Base-by-base conservation (phyloP, 306 rosid genomes). In the Vachellia collinsii region DNA sequence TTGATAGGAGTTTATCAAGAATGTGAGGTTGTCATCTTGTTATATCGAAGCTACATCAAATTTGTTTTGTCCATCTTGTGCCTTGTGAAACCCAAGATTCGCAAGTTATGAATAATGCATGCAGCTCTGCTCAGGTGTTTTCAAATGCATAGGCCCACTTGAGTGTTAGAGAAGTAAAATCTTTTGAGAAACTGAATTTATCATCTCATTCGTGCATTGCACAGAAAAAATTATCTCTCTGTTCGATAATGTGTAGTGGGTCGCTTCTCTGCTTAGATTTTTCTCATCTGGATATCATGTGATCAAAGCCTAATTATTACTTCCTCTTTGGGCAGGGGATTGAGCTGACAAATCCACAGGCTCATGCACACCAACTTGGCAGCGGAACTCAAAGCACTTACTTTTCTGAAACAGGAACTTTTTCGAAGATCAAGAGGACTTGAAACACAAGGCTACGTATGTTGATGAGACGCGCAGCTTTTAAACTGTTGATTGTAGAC, bases 351-450 rank as follows among this genome's bases (percentile, higher is more conserved):
- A 95, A 95, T 84, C 99, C 98, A 50, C 98, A 95, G 88, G 99
- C 97, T 74, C 97, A 90, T 86, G 91, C 90, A 23, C 94, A 94
- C 84, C 99, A 93, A 87, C 94, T 95, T 82, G 99, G 98, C 29
- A 83, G 91, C 74, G 99, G 99, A 85, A 92, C 94, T 65, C 99
- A 93, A 77, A 93, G 98, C 86, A 93, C 99, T 22, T 95, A 95
- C 82, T 93, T 95, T 77, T 95, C 98, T 12, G 99, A 95, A 90
- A 93, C 96, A 3, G 98, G 98, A 81, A 90, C 98, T 2, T 95
- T 95, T 82, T 95, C 99, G 1, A 95, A 90, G 91, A 93, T 91
- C 85, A 85, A 88, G 90, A 90, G 92, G 89, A 89, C 86, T 77
- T 95, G 83, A 83, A 91, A 67, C 74, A 81, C 34, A 25, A n/a